Evolutionary conservation across 106 monocot genomes (phyloP).

Genomic region (Amphibolis antarctica): DNA sequence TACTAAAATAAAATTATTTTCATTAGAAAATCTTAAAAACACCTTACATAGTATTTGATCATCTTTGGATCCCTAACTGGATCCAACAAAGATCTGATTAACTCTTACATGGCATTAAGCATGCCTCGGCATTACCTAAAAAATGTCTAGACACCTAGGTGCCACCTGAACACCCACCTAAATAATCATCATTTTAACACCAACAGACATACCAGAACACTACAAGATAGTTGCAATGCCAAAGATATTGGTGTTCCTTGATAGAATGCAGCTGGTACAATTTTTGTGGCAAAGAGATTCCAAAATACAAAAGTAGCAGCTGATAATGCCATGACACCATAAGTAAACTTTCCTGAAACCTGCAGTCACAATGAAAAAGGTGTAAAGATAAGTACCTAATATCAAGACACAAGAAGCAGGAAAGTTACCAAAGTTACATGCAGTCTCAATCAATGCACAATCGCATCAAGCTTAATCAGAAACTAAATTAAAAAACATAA

Average conservation of each 20-base stretch:
- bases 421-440: neutral
- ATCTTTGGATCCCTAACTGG: no score
- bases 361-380: constrained; percentile 14
- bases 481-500: neutral
- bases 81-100: no score
- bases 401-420: neutral
- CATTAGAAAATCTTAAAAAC: no score
- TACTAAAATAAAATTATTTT: no score
- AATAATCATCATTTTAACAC: no score
- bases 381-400: neutral
- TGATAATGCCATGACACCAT: constrained; percentile 95
- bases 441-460: neutral
- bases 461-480: neutral
- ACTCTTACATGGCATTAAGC: no score
- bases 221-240: constrained; percentile 95
- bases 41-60: no score
- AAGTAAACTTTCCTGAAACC: constrained; percentile 96
- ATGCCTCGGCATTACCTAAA: no score
- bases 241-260: constrained; percentile 69
- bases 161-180: no score
- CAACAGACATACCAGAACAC: constrained; percentile 59
- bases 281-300: constrained; percentile 66
- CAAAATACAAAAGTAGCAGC: constrained; percentile 92
- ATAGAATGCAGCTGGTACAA: constrained; percentile 60
- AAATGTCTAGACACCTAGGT: no score